phyloP scores from a whole-genome alignment of 805 yeast species.

The Cyberlindnera maritima region DNA sequence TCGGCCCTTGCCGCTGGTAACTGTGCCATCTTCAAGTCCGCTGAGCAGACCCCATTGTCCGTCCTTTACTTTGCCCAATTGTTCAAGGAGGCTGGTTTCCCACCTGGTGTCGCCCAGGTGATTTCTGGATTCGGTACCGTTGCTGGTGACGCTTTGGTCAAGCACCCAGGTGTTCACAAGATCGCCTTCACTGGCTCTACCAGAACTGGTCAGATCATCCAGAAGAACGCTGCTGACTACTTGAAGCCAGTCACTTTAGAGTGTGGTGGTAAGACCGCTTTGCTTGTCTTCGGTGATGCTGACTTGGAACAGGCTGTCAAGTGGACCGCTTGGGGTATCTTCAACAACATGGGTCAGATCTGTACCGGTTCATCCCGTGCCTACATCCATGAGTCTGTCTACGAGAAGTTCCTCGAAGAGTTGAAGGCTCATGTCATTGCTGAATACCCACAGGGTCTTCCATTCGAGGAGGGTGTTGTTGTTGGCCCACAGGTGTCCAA shows the following conservation, averaged over 20 bases:
- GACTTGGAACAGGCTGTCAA: constrained; percentile 45
- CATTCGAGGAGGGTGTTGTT: constrained; percentile 39
- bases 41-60: constrained; percentile 49
- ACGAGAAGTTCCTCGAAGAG: constrained; percentile 46
- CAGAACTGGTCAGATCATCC: constrained; percentile 43
- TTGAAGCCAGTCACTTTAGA: constrained; percentile 48
- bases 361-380: constrained; percentile 64
- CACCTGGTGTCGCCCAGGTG: constrained; percentile 49
- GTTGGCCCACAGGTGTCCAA: constrained; percentile 58
- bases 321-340: constrained; percentile 54
- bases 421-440: constrained; percentile 34
- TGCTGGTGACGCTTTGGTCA: constrained; percentile 46
- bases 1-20: constrained; percentile 48
- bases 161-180: constrained; percentile 44
- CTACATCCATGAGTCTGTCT: constrained; percentile 52
- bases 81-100: constrained; percentile 44
- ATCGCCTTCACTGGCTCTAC: constrained; percentile 59
- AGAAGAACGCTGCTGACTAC: constrained; percentile 39
- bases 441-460: constrained; percentile 43
- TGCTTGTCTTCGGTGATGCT: constrained; percentile 46
- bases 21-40: constrained; percentile 45
- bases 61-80: constrained; percentile 41
- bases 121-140: constrained; percentile 43
- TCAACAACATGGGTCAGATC: constrained; percentile 61
- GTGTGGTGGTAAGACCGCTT: constrained; percentile 53